Evolutionary conservation across 2,329 filamentous ascomycete genomes (phyloP).

Genomic region (Lasiodiplodia hormozganensis): DNA sequence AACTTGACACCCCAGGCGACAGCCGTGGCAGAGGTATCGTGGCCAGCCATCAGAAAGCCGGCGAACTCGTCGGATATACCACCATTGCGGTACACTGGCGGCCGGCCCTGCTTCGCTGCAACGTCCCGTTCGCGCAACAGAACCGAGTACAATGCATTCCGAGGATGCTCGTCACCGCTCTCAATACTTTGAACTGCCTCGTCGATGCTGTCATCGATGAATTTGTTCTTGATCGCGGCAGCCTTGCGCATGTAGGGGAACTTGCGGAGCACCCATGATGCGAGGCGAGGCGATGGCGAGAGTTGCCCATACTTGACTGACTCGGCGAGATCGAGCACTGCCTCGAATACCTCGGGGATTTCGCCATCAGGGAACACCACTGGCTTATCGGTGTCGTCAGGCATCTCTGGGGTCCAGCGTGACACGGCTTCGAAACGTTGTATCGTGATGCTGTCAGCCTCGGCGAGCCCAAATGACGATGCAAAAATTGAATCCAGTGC

Average conservation of each 20-base stretch:
- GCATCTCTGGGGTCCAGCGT: conserved; percentile 18
- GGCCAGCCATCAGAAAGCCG: conserved; percentile 50
- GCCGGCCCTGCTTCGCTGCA: conserved; percentile 29
- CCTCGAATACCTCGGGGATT: conserved; percentile 14
- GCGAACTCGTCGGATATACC: conserved; percentile 34
- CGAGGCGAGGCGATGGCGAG: conserved; percentile 11
- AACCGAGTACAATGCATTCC: conserved; percentile 30
- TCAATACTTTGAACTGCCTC: neutral
- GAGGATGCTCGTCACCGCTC: neutral
- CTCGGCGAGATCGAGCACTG: neutral
- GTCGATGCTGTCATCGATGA: neutral
- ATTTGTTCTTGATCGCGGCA: neutral
- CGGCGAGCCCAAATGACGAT: conserved; percentile 20
- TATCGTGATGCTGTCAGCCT: conserved; percentile 24
- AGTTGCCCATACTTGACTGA: conserved; percentile 23
- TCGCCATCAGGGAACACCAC: conserved; percentile 6
- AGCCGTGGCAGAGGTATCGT: conserved; percentile 55
- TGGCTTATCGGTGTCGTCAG: neutral
- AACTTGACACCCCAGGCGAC: conserved; percentile 51
- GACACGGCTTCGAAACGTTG: conserved; percentile 13
- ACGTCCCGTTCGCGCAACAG: conserved; percentile 27
- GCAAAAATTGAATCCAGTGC: conserved; percentile 34
- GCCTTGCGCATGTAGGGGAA: neutral
- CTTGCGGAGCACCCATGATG: neutral
- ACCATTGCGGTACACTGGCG: conserved; percentile 20